Evolutionary conservation across 2,329 filamentous ascomycete species (phyloP), one percentile per base, ranked within the genome.

Genomic region (Zymoseptoria pseudotritici): DNA sequence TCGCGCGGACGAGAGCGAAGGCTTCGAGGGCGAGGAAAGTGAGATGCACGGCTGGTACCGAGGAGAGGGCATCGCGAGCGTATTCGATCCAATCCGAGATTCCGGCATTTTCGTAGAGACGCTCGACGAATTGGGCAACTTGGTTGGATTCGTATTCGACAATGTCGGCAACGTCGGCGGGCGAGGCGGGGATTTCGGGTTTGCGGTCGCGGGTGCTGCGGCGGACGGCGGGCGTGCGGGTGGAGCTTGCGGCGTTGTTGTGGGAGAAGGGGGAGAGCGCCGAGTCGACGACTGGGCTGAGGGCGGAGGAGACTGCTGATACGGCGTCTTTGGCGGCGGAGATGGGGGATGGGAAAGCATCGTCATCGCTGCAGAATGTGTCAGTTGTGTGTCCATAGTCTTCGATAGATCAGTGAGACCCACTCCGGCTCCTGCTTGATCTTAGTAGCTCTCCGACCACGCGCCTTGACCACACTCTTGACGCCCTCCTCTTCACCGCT

Each of bases 141-240:
- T 83, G 83, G 52, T 85, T 73, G 8, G 87, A 85, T 62, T 83
- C 85, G 70, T 83, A 86, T 76, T 94, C 91, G 72, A 95, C 86
- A 63, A 84, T 86, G 66, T 87, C 80, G 49, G 87, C 89, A 42
- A 96, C 86, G 62, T 88, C 85, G 50, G 89, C 86, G 5, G 91
- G 91, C 1, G 90, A 91, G 21, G 63, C 65, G 46, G 90, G 90
- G 56, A 95, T 80, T n/a, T 65, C 64, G 36, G 66, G 63, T 53
- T 57, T 58, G 36, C 63, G 57, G 53, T 62, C 64, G 56, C 60
- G 53, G 51, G 55, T 54, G 55, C 50, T 51, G 54, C 60, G 65
- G 13, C 66, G 57, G 21, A 59, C 54, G 31, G 62, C 66, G 9
- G 68, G 66, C 22, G 68, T 69, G 58, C 66, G 66, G 65, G 36